Evolutionary conservation across 345 rosid genomes (phyloP).

Genomic region (Citrus inodora): DNA sequence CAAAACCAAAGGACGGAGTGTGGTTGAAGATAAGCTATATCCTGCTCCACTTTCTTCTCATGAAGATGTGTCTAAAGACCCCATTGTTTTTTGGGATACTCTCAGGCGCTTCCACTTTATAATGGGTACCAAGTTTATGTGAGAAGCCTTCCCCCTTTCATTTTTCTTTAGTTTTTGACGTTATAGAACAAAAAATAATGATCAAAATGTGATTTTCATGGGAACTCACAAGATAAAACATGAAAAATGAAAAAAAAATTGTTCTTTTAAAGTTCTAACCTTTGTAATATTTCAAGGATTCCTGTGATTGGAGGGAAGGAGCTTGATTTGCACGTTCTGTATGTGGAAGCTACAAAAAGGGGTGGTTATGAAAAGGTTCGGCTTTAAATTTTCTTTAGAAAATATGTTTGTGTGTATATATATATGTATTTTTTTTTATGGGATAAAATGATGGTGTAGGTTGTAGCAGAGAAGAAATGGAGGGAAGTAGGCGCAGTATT

Average conservation of each 20-base stretch:
- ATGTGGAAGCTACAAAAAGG: constrained; percentile 75
- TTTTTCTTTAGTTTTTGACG: background rate
- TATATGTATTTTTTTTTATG: too few species aligned
- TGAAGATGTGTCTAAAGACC: constrained; percentile 45
- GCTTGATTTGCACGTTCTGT: constrained; percentile 84
- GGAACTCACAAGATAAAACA: background rate
- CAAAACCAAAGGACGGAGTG: constrained; percentile 19
- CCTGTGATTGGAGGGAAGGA: constrained; percentile 99
- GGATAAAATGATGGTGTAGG: constrained; percentile 32
- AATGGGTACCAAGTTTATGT: constrained; percentile 86
- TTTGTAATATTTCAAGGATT: constrained; percentile 48
- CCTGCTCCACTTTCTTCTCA: constrained; percentile 68
- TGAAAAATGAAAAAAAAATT: background rate
- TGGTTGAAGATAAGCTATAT: constrained; percentile 37
- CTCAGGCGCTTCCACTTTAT: constrained; percentile 80
- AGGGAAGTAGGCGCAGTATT: constrained; percentile 95
- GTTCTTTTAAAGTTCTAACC: background rate
- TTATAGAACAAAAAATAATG: background rate
- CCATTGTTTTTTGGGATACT: constrained; percentile 73
- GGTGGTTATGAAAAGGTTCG: constrained; percentile 92
- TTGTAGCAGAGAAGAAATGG: constrained; percentile 97
- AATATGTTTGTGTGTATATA: too few species aligned
- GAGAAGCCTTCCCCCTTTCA: constrained; percentile 22
- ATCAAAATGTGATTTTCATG: background rate
- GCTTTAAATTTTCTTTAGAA: background rate